These are phyloP conservation scores for Neoboletus brunneissimus DNA, from an alignment of 768 basidiomycete genomes.

Conservation along the genomic window DNA sequence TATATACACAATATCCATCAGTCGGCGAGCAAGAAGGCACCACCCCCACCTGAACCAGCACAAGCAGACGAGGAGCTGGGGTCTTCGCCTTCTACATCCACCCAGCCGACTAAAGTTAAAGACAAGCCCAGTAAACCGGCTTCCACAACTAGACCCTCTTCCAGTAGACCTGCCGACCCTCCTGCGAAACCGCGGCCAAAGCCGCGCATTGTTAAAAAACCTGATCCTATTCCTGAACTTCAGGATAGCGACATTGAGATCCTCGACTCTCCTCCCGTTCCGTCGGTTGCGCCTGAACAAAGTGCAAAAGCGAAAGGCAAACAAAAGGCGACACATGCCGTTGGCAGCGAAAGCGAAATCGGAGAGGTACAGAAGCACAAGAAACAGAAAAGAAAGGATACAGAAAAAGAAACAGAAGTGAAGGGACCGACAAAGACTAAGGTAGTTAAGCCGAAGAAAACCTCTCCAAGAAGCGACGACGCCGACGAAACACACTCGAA, in stretches of 20 bases:
- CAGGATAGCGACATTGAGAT: conserved; percentile 35
- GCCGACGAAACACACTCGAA: conserved; percentile 12
- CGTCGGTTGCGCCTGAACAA: conserved; percentile 20
- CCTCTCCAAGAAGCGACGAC: conserved; percentile 17
- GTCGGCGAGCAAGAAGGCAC: conserved; percentile 12
- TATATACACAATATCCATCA: neutral
- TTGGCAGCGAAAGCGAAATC: conserved; percentile 12
- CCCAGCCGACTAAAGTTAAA: conserved; percentile 12
- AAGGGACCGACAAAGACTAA: conserved; percentile 32
- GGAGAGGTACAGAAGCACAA: conserved; percentile 31
- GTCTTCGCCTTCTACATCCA: conserved; percentile 16
- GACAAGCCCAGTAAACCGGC: conserved; percentile 11
- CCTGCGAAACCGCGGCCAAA: conserved; percentile 26
- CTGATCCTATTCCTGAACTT: conserved; percentile 15
- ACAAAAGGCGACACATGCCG: conserved; percentile 31
- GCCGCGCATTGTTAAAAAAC: conserved; percentile 14
- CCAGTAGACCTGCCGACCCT: conserved; percentile 14
- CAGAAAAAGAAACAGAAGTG: conserved; percentile 19
- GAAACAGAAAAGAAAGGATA: conserved; percentile 20
- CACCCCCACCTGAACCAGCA: conserved; percentile 3
- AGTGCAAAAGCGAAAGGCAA: conserved; percentile 38
- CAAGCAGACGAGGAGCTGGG: conserved; percentile 28
- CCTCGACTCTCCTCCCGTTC: conserved; percentile 13
- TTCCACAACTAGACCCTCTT: conserved; percentile 19
- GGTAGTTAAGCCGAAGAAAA: conserved; percentile 24